These are phyloP conservation scores for Fragaria vesca DNA, from an alignment of 306 rosid species.

Conservation along the genomic window DNA sequence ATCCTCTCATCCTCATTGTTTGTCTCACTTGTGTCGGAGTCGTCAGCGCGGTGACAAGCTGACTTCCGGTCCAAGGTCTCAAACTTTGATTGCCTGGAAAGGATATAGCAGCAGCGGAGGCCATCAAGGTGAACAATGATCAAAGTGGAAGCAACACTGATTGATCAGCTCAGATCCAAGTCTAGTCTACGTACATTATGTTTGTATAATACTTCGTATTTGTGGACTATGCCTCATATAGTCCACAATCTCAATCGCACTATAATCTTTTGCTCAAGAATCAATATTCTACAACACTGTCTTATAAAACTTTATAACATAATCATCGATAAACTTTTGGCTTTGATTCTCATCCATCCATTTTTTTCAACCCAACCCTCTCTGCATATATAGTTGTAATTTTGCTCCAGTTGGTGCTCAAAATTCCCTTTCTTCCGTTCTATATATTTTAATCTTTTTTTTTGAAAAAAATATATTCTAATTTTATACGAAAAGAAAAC, in stretches of 20 bases:
- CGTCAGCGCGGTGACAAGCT: too few relatives aligned
- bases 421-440: slow-evolving; percentile 37
- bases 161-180: too few relatives aligned
- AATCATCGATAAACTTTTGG: slow-evolving; percentile 25
- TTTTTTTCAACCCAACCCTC: slow-evolving; percentile 29
- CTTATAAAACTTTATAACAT: slow-evolving; percentile 22
- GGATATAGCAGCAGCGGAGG: too few relatives aligned
- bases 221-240: slow-evolving; percentile 10
- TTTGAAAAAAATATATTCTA: not conserved
- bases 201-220: too few relatives aligned
- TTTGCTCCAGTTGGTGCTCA: slow-evolving; percentile 21
- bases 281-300: slow-evolving; percentile 28
- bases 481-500: slow-evolving; percentile 40
- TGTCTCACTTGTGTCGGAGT: too few relatives aligned
- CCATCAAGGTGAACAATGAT: too few relatives aligned
- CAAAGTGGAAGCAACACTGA: too few relatives aligned
- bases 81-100: too few relatives aligned
- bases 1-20: too few relatives aligned
- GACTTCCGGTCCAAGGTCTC: too few relatives aligned
- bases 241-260: slow-evolving; percentile 34
- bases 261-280: slow-evolving; percentile 33
- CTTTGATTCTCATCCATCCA: slow-evolving; percentile 32
- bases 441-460: too few relatives aligned
- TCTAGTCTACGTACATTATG: too few relatives aligned
- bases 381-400: slow-evolving; percentile 34